Evolutionary conservation across 2,329 filamentous ascomycete genomes (phyloP), one percentile per base, ranked within the genome.

Genomic region (Penicillium sclerotiorum): DNA sequence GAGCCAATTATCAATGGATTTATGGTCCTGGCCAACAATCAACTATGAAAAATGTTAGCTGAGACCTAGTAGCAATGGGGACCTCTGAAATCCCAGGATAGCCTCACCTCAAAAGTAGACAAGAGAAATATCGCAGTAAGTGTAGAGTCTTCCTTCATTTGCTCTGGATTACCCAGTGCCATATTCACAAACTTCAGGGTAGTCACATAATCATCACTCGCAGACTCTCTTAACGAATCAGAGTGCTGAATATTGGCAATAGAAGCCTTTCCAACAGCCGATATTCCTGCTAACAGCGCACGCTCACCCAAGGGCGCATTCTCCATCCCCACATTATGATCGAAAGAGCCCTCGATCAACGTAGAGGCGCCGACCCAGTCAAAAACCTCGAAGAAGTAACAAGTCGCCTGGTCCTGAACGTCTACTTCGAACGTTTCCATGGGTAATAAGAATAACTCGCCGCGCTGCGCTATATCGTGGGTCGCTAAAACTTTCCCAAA

Each of bases 351-450:
- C 11, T 42, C 28, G n/a, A 48, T 12, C 32, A 48, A 32, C 4
- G 30, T 37, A 5, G 39, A 43, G 20, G 38, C 32, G 18, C 45
- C 45, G 18, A 48, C 37, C 45, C 45, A 48, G 32, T 37, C 32
- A 23, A 42, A 48, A 9, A 43, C 39, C 17, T 48, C 39, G 18
- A 48, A 48, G 22, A 48, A 48, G 22, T 48, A 48, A 22, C 45
- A 48, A 9, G 37, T n/a, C 8, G 45, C 45, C 22, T 33, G 38
- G 17, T 48, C 37, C 30, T 48, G 37, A n/a, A 43, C 38, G 30
- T 48, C 38, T 9, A 48, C 30, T 15, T 37, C 28, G 18, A 48
- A 43, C 4, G 37, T 2, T 17, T 43, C 37, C 20, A 48, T 48
- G 8, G 45, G 45, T 22, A 42, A 22, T 13, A 48, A 23, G 30